phyloP scores from a whole-genome alignment of 148 eudicot genomes.

The Fagopyrum tataricum region DNA sequence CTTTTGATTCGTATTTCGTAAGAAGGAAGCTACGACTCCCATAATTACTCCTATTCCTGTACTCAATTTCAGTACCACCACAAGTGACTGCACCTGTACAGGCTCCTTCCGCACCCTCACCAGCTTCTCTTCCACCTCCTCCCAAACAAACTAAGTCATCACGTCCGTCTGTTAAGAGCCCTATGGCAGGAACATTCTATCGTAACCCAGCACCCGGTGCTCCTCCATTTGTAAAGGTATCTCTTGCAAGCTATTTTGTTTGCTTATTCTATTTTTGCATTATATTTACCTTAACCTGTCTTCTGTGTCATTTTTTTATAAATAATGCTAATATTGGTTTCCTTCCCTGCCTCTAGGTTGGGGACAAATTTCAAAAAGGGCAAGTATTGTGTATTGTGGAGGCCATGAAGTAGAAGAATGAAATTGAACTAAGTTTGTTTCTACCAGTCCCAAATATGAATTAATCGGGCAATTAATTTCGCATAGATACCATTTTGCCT shows the following conservation, averaged over 20 bases:
- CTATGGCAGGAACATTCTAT: constrained; percentile 86
- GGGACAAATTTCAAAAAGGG: constrained; percentile 77
- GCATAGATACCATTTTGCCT: not conserved
- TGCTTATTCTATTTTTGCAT: not conserved
- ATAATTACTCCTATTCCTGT: constrained; percentile 28
- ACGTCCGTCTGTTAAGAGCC: constrained; percentile 60
- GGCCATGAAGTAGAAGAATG: constrained; percentile 93
- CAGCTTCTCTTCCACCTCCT: constrained; percentile 34
- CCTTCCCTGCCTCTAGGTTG: constrained; percentile 40
- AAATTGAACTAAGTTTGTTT: constrained; percentile 53
- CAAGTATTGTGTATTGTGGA: constrained; percentile 75
- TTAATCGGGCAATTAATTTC: not conserved
- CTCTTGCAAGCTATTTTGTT: not conserved
- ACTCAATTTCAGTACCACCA: constrained; percentile 20
- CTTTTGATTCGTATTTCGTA: constrained; percentile 66
- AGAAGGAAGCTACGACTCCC: constrained; percentile 58
- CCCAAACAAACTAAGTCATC: constrained; percentile 44
- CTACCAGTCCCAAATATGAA: not conserved
- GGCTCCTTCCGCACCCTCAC: constrained; percentile 30
- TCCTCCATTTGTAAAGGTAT: constrained; percentile 78
- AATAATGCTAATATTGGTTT: not conserved
- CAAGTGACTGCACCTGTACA: constrained; percentile 8
- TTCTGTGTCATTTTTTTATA: not conserved
- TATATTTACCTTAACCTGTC: not conserved
- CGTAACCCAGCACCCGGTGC: constrained; percentile 74